These are phyloP conservation scores for Tylopilus sp. DNA, from an alignment of 768 basidiomycete species.

Conservation along the genomic window DNA sequence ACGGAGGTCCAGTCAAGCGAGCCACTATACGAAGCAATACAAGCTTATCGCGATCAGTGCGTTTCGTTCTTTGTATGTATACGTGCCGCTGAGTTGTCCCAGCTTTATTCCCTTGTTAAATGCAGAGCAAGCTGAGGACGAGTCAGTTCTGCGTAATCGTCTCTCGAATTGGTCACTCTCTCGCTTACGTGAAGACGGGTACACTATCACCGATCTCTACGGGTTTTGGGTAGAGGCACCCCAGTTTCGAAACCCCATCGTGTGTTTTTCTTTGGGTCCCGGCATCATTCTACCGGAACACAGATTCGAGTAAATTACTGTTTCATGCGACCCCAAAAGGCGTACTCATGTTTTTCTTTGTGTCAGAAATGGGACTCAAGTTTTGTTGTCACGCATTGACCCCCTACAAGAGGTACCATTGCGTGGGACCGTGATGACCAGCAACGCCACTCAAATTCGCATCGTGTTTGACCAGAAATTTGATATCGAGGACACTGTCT, in stretches of 20 bases:
- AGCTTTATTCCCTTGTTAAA: constrained; percentile 49
- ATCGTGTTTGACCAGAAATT: constrained; percentile 54
- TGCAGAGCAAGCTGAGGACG: constrained; percentile 64
- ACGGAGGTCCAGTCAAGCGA: constrained; percentile 35
- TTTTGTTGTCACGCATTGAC: constrained; percentile 60
- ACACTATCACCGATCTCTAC: constrained; percentile 59
- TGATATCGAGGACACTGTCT: constrained; percentile 43
- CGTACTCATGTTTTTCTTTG: constrained; percentile 1
- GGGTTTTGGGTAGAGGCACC: constrained; percentile 69
- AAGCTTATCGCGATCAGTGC: constrained; percentile 54
- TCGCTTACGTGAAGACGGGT: constrained; percentile 65
- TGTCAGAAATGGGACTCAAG: constrained; percentile 64
- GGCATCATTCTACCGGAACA: constrained; percentile 62
- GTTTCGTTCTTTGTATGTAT: constrained; percentile 10
- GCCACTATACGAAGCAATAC: constrained; percentile 47
- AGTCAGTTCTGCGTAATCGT: constrained; percentile 56
- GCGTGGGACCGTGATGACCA: constrained; percentile 53
- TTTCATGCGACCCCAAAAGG: neutral
- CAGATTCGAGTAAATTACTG: constrained; percentile 59
- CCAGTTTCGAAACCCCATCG: constrained; percentile 62
- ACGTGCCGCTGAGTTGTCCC: neutral
- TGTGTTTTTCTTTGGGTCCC: constrained; percentile 61
- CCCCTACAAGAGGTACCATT: constrained; percentile 54
- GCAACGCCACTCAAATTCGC: constrained; percentile 49
- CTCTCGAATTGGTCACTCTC: constrained; percentile 64